phyloP scores from a whole-genome alignment of 2,329 filamentous ascomycete species.

The Neocatenulostroma microsporum region DNA sequence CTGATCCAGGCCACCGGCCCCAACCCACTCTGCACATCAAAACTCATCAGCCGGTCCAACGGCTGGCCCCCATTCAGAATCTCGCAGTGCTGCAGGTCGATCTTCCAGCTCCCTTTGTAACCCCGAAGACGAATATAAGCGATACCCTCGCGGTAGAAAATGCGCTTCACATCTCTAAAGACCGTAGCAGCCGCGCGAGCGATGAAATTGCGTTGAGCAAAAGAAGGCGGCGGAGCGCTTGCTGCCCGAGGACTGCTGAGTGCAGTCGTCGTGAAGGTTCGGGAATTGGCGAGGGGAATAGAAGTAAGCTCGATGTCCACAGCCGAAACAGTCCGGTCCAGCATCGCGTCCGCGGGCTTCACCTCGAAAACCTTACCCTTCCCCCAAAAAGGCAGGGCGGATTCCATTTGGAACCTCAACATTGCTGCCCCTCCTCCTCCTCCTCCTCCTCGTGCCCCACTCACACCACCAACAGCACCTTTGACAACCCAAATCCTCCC shows the following conservation, averaged over 20 bases:
- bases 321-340: constrained; percentile 6
- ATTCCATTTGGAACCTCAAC: constrained; percentile 14
- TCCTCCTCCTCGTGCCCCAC: too few relatives aligned
- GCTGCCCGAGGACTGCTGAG: background rate
- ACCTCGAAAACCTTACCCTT: constrained; percentile 13
- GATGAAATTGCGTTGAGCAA: background rate
- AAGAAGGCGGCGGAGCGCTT: background rate
- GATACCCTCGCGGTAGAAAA: constrained; percentile 23
- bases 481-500: constrained; percentile 1
- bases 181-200: constrained; percentile 9
- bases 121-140: constrained; percentile 17
- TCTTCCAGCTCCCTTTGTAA: constrained; percentile 18
- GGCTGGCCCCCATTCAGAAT: constrained; percentile 19
- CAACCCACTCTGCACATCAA: too few relatives aligned
- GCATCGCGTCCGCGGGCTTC: constrained; percentile 1
- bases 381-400: constrained; percentile 14
- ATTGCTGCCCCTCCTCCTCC: constrained; percentile 17
- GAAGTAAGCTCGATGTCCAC: constrained; percentile 7
- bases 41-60: too few relatives aligned
- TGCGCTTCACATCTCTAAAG: constrained; percentile 16
- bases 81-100: constrained; percentile 22
- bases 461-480: too few relatives aligned
- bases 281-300: constrained; percentile 1
- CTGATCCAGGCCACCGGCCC: too few relatives aligned
- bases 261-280: constrained; percentile 4